A percentile compares a stretch with the other conserved stretches of the same genome.
Evolutionary conservation across 2,329 filamentous ascomycete species (phyloP).

Genomic region (Aspergillus unguis): DNA sequence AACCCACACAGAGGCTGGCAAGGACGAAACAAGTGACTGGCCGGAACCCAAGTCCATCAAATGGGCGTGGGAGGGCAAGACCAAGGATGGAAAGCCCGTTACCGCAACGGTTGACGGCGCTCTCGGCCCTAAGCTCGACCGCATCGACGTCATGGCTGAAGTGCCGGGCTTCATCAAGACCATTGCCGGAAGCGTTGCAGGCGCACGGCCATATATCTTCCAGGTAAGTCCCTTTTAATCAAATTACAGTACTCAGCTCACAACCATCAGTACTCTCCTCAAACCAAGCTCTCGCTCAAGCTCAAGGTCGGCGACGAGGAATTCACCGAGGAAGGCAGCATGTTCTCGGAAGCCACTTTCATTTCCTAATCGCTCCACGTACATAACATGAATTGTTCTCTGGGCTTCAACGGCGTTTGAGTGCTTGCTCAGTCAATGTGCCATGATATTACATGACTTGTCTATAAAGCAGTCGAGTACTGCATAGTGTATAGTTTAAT

Average conservation of each 20-base stretch:
- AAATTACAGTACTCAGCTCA: conserved; percentile 17
- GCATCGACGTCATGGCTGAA: conserved; percentile 94
- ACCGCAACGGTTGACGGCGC: conserved; percentile 66
- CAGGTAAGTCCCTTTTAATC: conserved; percentile 59
- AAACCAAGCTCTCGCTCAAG: conserved; percentile 67
- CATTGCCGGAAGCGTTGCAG: conserved; percentile 81
- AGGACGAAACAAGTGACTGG: conserved; percentile 80
- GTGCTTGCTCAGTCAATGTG: conserved; percentile 30
- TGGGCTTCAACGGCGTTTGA: conserved; percentile 28
- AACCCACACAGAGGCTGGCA: conserved; percentile 65
- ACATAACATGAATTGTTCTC: conserved; percentile 24
- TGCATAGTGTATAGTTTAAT: conserved; percentile 12
- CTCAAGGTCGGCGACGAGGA: conserved; percentile 80
- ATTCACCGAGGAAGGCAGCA: conserved; percentile 68
- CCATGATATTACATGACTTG: conserved; percentile 18
- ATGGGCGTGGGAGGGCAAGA: conserved; percentile 74
- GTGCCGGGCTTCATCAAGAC: conserved; percentile 94
- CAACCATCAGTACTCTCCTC: conserved; percentile 64
- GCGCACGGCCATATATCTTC: conserved; percentile 97
- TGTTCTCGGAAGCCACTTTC: conserved; percentile 94
- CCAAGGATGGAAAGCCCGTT: conserved; percentile 70
- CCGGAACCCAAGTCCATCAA: conserved; percentile 74
- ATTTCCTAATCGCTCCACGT: conserved; percentile 60
- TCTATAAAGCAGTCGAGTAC: conserved; percentile 18
- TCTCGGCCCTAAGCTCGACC: conserved; percentile 69